Evolutionary conservation across 1,284 basidiomycete genomes (phyloP).

Genomic region (Pisolithus thermaeus): DNA sequence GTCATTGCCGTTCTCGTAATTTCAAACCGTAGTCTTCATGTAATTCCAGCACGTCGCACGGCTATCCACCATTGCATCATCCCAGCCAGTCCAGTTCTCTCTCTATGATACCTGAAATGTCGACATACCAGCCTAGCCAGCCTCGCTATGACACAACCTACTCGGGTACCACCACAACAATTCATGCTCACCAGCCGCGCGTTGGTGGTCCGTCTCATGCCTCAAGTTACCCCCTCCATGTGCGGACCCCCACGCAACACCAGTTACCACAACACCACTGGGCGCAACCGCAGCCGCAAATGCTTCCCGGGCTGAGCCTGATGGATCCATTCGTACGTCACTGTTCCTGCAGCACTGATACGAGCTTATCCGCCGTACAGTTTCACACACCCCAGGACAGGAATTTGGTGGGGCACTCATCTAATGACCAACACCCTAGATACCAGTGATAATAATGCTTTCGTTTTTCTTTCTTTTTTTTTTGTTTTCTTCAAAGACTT

Average conservation of each 20-base stretch:
- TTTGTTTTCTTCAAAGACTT: slow-evolving; percentile 29
- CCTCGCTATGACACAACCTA: slow-evolving; percentile 47
- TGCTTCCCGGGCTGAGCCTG: slow-evolving; percentile 39
- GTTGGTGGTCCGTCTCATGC: slow-evolving; percentile 35
- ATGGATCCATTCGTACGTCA: slow-evolving; percentile 58
- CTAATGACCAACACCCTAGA: slow-evolving; percentile 43
- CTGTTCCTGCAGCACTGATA: not conserved
- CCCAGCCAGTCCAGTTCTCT: slow-evolving; percentile 39
- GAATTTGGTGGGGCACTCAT: slow-evolving; percentile 44
- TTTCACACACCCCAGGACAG: slow-evolving; percentile 44
- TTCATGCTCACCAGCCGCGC: slow-evolving; percentile 21
- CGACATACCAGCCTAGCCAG: slow-evolving; percentile 39
- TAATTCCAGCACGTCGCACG: slow-evolving; percentile 23
- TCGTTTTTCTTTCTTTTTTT: not conserved
- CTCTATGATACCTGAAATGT: slow-evolving; percentile 54
- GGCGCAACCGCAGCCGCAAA: slow-evolving; percentile 24
- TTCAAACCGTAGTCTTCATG: slow-evolving; percentile 13
- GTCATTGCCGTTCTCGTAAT: slow-evolving; percentile 16
- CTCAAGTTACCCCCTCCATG: slow-evolving; percentile 32
- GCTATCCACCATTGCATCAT: slow-evolving; percentile 30
- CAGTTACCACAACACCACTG: slow-evolving; percentile 32
- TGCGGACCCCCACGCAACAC: slow-evolving; percentile 37
- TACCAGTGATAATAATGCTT: slow-evolving; percentile 40
- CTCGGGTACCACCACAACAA: slow-evolving; percentile 15
- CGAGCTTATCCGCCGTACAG: slow-evolving; percentile 16